Conservation (phyloP, 2,329 filamentous ascomycete species). For the Aspergillus persii region DNA sequence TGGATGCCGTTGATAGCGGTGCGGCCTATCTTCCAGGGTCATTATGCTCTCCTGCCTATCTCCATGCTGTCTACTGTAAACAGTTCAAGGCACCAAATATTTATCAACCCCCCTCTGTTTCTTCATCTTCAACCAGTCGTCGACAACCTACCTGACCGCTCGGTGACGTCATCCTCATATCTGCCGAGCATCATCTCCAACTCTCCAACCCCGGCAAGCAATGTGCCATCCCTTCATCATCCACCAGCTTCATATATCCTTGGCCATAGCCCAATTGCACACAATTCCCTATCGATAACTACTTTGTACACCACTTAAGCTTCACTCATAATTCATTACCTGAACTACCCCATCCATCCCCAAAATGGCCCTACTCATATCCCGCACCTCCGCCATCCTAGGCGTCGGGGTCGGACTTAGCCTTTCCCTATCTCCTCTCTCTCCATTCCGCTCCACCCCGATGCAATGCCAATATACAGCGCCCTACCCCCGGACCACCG, state of each 20-base stretch:
- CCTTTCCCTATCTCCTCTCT: constrained; percentile 32
- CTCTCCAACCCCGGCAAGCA: no score
- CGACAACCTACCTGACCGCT: constrained; percentile 5
- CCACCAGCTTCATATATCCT: neutral
- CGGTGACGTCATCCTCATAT: constrained; percentile 13
- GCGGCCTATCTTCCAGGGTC: no score
- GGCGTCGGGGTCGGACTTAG: constrained; percentile 37
- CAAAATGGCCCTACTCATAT: constrained; percentile 22
- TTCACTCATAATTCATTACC: neutral
- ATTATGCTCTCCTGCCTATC: no score
- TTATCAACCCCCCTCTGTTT: no score
- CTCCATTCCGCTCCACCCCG: constrained; percentile 33
- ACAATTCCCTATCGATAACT: constrained; percentile 2
- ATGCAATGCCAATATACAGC: constrained; percentile 39
- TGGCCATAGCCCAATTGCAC: constrained; percentile 12
- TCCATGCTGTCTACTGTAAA: no score
- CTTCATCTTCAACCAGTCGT: no score
- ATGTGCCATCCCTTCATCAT: neutral
- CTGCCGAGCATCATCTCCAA: no score
- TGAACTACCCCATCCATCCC: neutral
- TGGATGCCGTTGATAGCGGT: no score
- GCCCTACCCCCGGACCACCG: constrained; percentile 22
- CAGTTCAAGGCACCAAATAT: no score
- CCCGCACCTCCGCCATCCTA: constrained; percentile 28
- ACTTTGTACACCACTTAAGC: neutral